Evolutionary conservation across 2,329 filamentous ascomycete species (phyloP).

Genomic region (Pyrenochaeta sp.): DNA sequence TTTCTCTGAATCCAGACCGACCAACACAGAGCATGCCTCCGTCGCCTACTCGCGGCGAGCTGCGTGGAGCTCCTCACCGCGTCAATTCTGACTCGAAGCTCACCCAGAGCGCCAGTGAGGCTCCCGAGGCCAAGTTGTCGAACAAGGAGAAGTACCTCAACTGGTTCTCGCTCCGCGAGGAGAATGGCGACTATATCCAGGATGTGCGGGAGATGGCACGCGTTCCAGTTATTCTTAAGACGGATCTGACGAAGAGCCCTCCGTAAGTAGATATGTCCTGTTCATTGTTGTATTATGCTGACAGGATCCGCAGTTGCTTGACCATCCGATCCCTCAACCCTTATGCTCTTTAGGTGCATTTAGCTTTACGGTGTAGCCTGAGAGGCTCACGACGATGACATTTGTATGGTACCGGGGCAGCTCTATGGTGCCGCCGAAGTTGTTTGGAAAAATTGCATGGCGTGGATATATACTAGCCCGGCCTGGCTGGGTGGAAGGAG

Average conservation of each 20-base stretch:
- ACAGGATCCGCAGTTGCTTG: conserved; percentile 67
- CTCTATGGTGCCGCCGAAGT: conserved; percentile 27
- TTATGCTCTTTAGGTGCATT: conserved; percentile 64
- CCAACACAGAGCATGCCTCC: conserved; percentile 95
- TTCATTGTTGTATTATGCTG: conserved; percentile 16
- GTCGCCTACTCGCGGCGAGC: conserved; percentile 81
- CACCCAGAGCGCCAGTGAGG: conserved; percentile 70
- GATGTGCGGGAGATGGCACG: conserved; percentile 98
- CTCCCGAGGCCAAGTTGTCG: conserved; percentile 79
- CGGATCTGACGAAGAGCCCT: conserved; percentile 97
- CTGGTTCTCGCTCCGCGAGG: conserved; percentile 87
- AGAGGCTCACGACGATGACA: neutral
- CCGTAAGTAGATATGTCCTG: conserved; percentile 74
- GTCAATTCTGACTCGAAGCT: conserved; percentile 96
- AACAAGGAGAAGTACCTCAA: conserved; percentile 97
- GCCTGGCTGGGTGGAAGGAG: conserved; percentile 20
- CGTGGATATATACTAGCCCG: conserved; percentile 37
- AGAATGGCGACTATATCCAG: conserved; percentile 95
- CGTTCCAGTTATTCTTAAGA: conserved; percentile 98
- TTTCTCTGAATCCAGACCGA: conserved; percentile 82
- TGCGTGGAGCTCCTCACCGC: conserved; percentile 76
- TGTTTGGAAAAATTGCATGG: conserved; percentile 44
- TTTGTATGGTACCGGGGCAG: conserved; percentile 8
- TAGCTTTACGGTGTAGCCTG: neutral
- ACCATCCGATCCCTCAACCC: conserved; percentile 86